Conservation (phyloP, 2,329 filamentous ascomycete species). For the Blumeria hordei region DNA sequence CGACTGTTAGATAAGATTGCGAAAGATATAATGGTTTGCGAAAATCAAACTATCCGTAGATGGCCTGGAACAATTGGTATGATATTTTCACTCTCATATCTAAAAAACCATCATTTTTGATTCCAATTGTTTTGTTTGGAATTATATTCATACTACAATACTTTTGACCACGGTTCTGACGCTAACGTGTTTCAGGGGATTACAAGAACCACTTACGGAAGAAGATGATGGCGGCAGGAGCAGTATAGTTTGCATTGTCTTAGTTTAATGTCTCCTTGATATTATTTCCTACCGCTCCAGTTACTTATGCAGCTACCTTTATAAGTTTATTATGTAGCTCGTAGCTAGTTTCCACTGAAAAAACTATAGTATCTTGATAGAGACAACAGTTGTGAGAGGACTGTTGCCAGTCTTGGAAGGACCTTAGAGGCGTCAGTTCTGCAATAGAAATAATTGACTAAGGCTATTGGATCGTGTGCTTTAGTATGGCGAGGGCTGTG, state of each 20-base stretch:
- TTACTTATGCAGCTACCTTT: no score
- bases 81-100: background rate
- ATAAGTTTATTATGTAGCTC: no score
- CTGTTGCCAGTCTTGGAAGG: no score
- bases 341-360: no score
- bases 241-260: background rate
- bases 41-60: conserved; percentile 77
- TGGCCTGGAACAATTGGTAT: conserved; percentile 65
- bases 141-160: no score
- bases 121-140: background rate
- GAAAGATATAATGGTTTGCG: conserved; percentile 98
- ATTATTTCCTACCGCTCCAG: no score
- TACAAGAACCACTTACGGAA: conserved; percentile 99
- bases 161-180: background rate
- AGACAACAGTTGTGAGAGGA: no score
- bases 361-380: no score
- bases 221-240: conserved; percentile 47
- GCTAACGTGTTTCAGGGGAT: conserved; percentile 22
- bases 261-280: background rate
- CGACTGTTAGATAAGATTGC: conserved; percentile 40
- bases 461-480: no score
- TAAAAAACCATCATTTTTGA: background rate
- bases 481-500: no score
- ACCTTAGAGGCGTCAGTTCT: no score
- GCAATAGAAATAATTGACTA: no score